Conservation (phyloP, 495 filamentous ascomycete species). For the Xylaria longipes region DNA sequence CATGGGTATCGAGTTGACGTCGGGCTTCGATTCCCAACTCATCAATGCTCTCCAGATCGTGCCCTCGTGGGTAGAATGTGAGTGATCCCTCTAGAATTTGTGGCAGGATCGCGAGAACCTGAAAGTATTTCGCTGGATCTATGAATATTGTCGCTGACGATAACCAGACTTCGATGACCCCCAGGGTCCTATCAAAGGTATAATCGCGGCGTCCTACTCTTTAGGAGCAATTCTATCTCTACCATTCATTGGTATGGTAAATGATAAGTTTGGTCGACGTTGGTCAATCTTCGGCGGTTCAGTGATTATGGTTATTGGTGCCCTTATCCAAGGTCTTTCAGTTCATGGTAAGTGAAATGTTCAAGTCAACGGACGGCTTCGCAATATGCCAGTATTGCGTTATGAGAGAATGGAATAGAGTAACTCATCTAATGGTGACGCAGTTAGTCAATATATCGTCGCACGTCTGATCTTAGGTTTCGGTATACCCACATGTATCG, state of each 20-base stretch:
- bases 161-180: constrained; percentile 46
- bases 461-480: constrained; percentile 69
- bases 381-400: neutral
- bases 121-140: neutral
- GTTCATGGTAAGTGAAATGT: constrained; percentile 41
- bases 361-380: neutral
- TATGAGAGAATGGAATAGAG: neutral
- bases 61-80: constrained; percentile 61
- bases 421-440: neutral
- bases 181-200: constrained; percentile 49
- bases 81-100: constrained; percentile 22
- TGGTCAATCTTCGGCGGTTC: constrained; percentile 66
- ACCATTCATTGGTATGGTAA: constrained; percentile 62
- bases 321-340: constrained; percentile 56
- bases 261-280: constrained; percentile 64
- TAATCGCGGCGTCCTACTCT: constrained; percentile 57
- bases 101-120: neutral
- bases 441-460: constrained; percentile 66
- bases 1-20: constrained; percentile 72
- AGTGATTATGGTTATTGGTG: constrained; percentile 63
- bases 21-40: constrained; percentile 69
- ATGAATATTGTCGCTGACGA: neutral
- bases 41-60: constrained; percentile 70
- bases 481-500: constrained; percentile 67
- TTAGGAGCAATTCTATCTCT: constrained; percentile 64